Conservation (phyloP, 805 yeast genomes). For the Zygotorulaspora sp. region DNA sequence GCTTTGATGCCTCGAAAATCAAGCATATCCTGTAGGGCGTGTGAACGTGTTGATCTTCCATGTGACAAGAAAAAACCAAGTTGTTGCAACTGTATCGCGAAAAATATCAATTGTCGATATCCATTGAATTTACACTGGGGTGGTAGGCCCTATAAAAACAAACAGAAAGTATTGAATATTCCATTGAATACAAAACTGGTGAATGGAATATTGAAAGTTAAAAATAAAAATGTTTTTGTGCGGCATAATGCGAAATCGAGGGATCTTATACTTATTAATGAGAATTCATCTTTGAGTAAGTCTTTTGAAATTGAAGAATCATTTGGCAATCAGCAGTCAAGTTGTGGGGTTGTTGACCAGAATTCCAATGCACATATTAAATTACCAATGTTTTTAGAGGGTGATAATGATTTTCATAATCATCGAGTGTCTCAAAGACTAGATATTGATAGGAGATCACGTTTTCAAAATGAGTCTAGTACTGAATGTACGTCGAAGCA, state of each 20-base stretch:
- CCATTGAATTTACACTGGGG: slow-evolving; percentile 62
- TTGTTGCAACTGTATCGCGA: slow-evolving; percentile 53
- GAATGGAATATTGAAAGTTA: slow-evolving; percentile 11
- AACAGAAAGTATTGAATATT: slow-evolving; percentile 8
- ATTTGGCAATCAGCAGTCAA: neutral
- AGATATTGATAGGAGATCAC: neutral
- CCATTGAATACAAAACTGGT: slow-evolving; percentile 12
- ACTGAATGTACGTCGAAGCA: neutral
- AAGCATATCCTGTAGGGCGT: slow-evolving; percentile 52
- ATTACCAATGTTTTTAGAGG: neutral
- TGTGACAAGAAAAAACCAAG: slow-evolving; percentile 66
- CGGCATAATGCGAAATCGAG: neutral
- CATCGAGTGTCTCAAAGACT: neutral
- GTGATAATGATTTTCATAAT: neutral
- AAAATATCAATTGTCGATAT: slow-evolving; percentile 52
- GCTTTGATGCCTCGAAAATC: slow-evolving; percentile 34
- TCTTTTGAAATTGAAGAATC: neutral
- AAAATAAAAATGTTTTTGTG: neutral
- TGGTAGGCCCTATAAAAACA: slow-evolving; percentile 15
- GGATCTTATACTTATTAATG: slow-evolving; percentile 3
- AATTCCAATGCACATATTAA: neutral
- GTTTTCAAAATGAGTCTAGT: neutral
- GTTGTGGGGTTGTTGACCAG: neutral
- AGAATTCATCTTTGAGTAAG: neutral
- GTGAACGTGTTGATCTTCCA: slow-evolving; percentile 57